Base-by-base conservation (phyloP, 2,329 filamentous ascomycete species). In the Bipolaris zeicola region DNA sequence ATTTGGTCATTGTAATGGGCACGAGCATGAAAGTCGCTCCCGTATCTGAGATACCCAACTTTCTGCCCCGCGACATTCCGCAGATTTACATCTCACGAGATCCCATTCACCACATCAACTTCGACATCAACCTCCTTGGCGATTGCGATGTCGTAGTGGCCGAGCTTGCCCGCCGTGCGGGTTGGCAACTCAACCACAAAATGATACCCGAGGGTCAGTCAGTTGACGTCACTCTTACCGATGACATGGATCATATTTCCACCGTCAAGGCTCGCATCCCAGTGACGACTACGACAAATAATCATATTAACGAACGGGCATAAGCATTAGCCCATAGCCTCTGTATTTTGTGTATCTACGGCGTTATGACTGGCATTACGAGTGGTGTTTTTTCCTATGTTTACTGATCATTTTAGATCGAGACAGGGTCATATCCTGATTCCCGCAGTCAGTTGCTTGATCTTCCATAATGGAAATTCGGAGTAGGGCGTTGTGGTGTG, bases 21-120 rank as follows among this genome's bases (percentile, higher is more conserved):
- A 99, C 95, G 0, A 95, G 90, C 28, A 86, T 99, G 72, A 97
- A 98, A 76, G 95, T 99, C 2, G 92, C 92, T 1, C 95, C 95
- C 33, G 95, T 99, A 2, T 93, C 90, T 33, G 93, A 98, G 76
- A 91, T 99, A 44, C 90, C 92, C 1, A 89, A 89, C 34, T 90
- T 89, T 67, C 76, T 96, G 41, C 91, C 91, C 1, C 79, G 86
- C n/a, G 77, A 90, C 57, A 87, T 96, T 37, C 93, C 93, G 6
- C 92, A 96, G 77, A 90, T 96, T 61, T 96, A 95, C 77, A 91
- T 97, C 66, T 93, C 89, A 16, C 87, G 91, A 64, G 89, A 90
- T 61, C 89, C 92, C 3, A 91, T 96, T 52, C 83, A 82, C 34
- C 94, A 98, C 76, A 90, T 96, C 73, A 92, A 96, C 73, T 98